Conservation (phyloP, 2,329 filamentous ascomycete genomes). For the Colletotrichum camelliae region DNA sequence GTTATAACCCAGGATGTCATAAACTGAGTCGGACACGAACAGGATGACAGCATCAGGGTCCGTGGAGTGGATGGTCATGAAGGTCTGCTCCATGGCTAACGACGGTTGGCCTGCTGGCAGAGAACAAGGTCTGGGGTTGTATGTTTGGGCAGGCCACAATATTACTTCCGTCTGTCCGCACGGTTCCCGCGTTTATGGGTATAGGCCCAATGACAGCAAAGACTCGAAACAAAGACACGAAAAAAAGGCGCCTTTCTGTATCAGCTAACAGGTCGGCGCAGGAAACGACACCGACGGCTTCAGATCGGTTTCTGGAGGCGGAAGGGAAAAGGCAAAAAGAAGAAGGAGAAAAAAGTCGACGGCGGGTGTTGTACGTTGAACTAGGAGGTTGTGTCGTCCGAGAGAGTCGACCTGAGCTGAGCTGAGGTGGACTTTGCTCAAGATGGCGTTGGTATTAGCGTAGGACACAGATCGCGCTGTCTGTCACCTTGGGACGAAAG, state of each 20-base stretch:
- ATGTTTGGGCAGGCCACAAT: neutral
- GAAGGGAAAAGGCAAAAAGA: neutral
- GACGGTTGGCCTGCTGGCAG: neutral
- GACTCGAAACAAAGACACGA: neutral
- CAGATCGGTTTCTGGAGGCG: neutral
- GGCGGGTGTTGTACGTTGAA: neutral
- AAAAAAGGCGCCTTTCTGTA: neutral
- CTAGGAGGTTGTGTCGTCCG: neutral
- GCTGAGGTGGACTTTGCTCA: neutral
- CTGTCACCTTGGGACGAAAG: neutral
- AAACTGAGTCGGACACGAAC: slow-evolving; percentile 83
- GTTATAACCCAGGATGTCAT: slow-evolving; percentile 81
- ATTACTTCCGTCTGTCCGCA: neutral
- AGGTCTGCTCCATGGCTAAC: slow-evolving; percentile 77
- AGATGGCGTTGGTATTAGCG: neutral
- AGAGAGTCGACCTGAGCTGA: neutral
- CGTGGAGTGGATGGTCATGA: slow-evolving; percentile 82
- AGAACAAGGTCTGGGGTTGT: slow-evolving; percentile 1
- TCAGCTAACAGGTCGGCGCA: neutral
- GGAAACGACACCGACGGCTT: neutral
- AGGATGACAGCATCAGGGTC: slow-evolving; percentile 83
- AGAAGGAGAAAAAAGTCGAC: neutral
- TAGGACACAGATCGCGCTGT: neutral
- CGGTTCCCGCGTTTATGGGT: neutral
- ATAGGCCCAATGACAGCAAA: neutral